Evolutionary conservation across 495 filamentous ascomycete genomes (phyloP), one percentile per base, ranked within the genome.

Genomic region (Penicillium soppii): DNA sequence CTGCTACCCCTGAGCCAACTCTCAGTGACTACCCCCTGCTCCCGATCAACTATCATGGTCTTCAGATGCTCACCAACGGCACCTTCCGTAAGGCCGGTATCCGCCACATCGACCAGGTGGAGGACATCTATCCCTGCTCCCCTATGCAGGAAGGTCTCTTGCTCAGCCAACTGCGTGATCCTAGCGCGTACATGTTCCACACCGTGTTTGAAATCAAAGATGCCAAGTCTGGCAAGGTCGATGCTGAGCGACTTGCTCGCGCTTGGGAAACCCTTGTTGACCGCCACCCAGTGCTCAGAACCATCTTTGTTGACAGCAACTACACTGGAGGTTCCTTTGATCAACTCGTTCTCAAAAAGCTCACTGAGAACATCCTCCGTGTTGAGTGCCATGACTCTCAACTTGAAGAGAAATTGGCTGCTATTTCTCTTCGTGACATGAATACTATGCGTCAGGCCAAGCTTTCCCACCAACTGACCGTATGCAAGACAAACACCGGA

Each of bases 71-170:
- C 22, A 47, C 67, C 20, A 63, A 65, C 16, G 67, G 75, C 7
- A 74, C 77, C 7, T 66, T 88, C 16, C 65, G 73, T 6, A 66
- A 70, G 20, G 68, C 81, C 5, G 73, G 75, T 10, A 74, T 86
- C 9, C 64, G 66, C 1, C 60, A 44, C 53, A 64, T 70, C 47
- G 61, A 61, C 19, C 62, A 75, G 1, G 68, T 83, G 2, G 77
- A 89, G 62, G 77, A 83, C 27, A 73, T 80, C 25, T 87, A 86
- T 43, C 85, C 85, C 2, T 83, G 79, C 45, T 85, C 85, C 0
- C 77, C 83, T 0, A 81, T 83, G 30, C 86, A 90, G 53, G 79
- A 87, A 51, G 84, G 80, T 37, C 78, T 89, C 4, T 65, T 90
- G 13, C 78, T 86, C 44, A 85, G 81, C 46, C 83, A 88, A 29